Evolutionary conservation across 345 rosid species (phyloP), one percentile per base, ranked within the genome.

Genomic region (Erucastrum elatum): DNA sequence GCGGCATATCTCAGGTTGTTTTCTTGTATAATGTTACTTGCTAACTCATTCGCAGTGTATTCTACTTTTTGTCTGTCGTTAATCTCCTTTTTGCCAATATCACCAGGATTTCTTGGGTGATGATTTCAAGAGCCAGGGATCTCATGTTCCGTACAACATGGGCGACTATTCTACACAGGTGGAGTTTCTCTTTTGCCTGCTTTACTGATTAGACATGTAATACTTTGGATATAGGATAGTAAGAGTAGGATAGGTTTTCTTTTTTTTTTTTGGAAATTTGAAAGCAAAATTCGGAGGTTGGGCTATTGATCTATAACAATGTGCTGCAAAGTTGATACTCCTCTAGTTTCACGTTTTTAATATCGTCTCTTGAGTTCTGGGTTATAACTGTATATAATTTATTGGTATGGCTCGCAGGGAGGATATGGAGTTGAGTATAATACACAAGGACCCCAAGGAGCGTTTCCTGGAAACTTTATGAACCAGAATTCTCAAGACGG

Each of bases 121-220:
- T 83, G 98, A 96, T 86, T 86, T 96, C 77, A 96, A 96, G 86
- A 96, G 99, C 79, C 98, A 93, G 85, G 98, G 98, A 75, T 96
- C 99, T 61, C 95, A 90, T 83, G 97, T 81, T 84, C 95, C 97
- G 62, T 93, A 93, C 78, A 90, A 87, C 83, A 88, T 91, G 84
- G 79, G 90, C 30, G 98, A 96, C 76, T 91, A 93, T 78, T 86
- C 99, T 29, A 90, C 97, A 29, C 99, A 96, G 97, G 98, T 91
- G 73, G 56, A 41, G 15, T 81, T 41, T 70, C 72, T 73, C n/a
- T 60, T 69, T 49, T 17, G 49, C 29, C 62, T 26, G 49, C 68
- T 65, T 17, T 30, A 55, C 70, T 65, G 35, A 34, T 68, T 26
- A 33, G 16, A 68, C 34, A 46, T 63, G 16, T 51, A 10, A n/a